phyloP scores from a whole-genome alignment of 2,329 filamentous ascomycete species.

The Sphaceloma murrayae region DNA sequence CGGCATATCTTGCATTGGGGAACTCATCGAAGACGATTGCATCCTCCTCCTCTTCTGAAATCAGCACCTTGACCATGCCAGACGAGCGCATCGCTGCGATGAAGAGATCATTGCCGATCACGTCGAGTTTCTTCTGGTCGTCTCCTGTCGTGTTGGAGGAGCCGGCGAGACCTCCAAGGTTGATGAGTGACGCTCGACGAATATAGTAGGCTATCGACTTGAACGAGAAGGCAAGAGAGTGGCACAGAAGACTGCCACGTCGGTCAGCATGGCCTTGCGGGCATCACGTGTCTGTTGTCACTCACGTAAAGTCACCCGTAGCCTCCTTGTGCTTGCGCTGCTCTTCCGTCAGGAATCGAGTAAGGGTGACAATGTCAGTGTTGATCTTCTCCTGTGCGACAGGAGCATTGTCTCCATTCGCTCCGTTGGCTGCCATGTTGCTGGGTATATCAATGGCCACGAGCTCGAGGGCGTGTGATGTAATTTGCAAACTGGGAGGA shows the following conservation, averaged over 20 bases:
- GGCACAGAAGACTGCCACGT: slow-evolving; percentile 70
- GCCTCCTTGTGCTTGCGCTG: slow-evolving; percentile 88
- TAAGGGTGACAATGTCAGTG: slow-evolving; percentile 91
- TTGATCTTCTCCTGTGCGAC: slow-evolving; percentile 70
- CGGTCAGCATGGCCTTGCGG: not conserved
- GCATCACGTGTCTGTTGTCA: slow-evolving; percentile 19
- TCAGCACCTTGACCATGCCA: slow-evolving; percentile 78
- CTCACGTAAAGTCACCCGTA: slow-evolving; percentile 96
- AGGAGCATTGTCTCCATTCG: slow-evolving; percentile 36
- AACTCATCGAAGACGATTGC: slow-evolving; percentile 74
- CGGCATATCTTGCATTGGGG: slow-evolving; percentile 72
- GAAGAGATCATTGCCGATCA: slow-evolving; percentile 97
- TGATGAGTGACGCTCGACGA: slow-evolving; percentile 80
- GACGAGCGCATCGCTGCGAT: slow-evolving; percentile 90
- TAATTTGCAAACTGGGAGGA: slow-evolving; percentile 14
- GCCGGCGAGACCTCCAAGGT: slow-evolving; percentile 82
- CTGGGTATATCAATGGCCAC: not conserved
- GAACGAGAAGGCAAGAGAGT: slow-evolving; percentile 98
- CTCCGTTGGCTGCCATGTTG: slow-evolving; percentile 32
- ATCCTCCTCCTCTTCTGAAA: slow-evolving; percentile 97
- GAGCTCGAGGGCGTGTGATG: not conserved
- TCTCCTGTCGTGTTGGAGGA: slow-evolving; percentile 93
- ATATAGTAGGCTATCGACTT: slow-evolving; percentile 99
- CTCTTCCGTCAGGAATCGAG: slow-evolving; percentile 91
- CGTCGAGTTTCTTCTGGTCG: slow-evolving; percentile 99